These are phyloP conservation scores for Pterocarpus santalinus DNA, from an alignment of 306 rosid genomes.

Conservation along the genomic window DNA sequence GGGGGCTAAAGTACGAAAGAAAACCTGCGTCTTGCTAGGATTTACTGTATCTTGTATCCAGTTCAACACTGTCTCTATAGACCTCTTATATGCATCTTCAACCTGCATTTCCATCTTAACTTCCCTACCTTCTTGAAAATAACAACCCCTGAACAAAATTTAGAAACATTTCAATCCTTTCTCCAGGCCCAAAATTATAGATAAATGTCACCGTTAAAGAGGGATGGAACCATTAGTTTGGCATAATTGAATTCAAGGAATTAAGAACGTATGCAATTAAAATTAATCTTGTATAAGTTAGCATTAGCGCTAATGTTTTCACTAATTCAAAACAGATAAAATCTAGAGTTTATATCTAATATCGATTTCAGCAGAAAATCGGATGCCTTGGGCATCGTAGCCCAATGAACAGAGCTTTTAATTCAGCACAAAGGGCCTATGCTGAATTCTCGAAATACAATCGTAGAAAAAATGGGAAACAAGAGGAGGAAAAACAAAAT, in stretches of 20 bases:
- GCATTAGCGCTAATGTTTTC: neutral
- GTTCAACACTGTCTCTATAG: slow-evolving; percentile 69
- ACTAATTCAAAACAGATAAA: neutral
- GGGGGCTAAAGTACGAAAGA: slow-evolving; percentile 83
- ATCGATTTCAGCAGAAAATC: neutral
- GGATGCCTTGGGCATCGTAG: too few species aligned
- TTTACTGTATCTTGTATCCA: slow-evolving; percentile 69
- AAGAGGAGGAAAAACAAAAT: too few species aligned
- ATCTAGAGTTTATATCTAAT: neutral
- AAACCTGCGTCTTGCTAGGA: slow-evolving; percentile 68
- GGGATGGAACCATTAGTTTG: slow-evolving; percentile 1
- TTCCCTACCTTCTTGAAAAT: slow-evolving; percentile 81
- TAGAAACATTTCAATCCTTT: slow-evolving; percentile 14
- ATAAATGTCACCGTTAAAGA: neutral
- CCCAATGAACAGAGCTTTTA: too few species aligned
- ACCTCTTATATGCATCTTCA: slow-evolving; percentile 71
- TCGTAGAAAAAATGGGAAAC: too few species aligned
- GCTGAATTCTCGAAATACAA: too few species aligned
- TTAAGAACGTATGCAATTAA: neutral
- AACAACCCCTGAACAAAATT: slow-evolving; percentile 71
- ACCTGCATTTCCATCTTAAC: slow-evolving; percentile 75
- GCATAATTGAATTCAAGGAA: neutral
- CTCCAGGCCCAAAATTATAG: neutral
- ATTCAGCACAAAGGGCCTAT: too few species aligned
- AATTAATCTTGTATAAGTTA: neutral